Conservation (phyloP, 768 basidiomycete genomes). For the Kwoniella bestiolae region DNA sequence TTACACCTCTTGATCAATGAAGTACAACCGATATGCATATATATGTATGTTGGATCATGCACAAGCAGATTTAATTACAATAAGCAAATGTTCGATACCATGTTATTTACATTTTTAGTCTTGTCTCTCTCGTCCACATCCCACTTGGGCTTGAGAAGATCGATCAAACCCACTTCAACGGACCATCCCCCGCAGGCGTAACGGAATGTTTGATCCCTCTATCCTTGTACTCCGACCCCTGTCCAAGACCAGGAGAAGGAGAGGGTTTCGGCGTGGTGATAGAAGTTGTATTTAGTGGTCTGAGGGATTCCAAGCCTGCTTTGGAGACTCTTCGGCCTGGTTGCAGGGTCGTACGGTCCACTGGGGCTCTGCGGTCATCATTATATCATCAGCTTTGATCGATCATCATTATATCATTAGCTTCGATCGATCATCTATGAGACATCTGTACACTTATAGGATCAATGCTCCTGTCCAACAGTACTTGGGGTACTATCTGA, state of each 20-base stretch:
- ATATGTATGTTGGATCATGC: too few relatives aligned
- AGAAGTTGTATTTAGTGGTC: constrained; percentile 23
- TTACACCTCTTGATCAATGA: too few relatives aligned
- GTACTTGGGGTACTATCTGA: background rate
- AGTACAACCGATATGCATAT: too few relatives aligned
- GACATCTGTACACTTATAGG: too few relatives aligned
- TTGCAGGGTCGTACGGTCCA: constrained; percentile 83
- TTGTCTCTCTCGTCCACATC: background rate
- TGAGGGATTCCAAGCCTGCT: constrained; percentile 73
- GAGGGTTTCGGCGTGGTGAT: constrained; percentile 4
- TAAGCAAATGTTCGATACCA: too few relatives aligned
- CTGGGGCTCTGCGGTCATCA: constrained; percentile 65
- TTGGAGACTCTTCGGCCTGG: constrained; percentile 89
- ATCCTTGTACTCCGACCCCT: background rate
- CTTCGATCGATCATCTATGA: too few relatives aligned
- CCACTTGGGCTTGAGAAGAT: background rate
- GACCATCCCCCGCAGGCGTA: constrained; percentile 36
- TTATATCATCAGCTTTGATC: background rate
- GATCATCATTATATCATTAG: background rate
- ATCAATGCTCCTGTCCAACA: too few relatives aligned
- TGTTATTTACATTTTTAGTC: background rate
- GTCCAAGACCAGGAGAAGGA: constrained; percentile 14
- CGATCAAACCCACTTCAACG: constrained; percentile 34
- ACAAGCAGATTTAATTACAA: too few relatives aligned
- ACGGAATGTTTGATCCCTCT: constrained; percentile 12